Evolutionary conservation across 768 basidiomycete genomes (phyloP).

Genomic region (Mycena galopus): DNA sequence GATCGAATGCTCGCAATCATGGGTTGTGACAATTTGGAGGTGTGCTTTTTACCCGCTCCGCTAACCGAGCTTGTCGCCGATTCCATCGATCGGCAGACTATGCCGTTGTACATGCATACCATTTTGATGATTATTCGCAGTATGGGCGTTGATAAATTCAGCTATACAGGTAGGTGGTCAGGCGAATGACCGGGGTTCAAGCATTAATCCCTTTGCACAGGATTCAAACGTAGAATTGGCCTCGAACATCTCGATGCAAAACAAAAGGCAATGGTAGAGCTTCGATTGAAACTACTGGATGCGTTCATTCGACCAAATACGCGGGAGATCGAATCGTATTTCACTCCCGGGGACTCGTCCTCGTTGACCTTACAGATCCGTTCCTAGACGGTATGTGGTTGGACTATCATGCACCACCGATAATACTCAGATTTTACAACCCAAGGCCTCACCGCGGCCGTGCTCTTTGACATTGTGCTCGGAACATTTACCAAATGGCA

Average conservation of each 20-base stretch:
- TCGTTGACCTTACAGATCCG: slow-evolving; percentile 66
- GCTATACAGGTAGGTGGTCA: slow-evolving; percentile 21
- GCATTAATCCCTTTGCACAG: slow-evolving; percentile 8
- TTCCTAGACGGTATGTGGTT: slow-evolving; percentile 59
- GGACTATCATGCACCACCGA: neutral
- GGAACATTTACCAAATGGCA: slow-evolving; percentile 34
- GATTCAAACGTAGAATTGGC: slow-evolving; percentile 54
- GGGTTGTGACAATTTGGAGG: slow-evolving; percentile 49
- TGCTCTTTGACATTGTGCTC: slow-evolving; percentile 61
- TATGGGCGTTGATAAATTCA: slow-evolving; percentile 6
- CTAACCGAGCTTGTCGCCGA: neutral
- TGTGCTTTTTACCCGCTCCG: neutral
- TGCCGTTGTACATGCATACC: slow-evolving; percentile 38
- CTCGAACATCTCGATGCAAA: slow-evolving; percentile 53
- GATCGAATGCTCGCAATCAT: slow-evolving; percentile 66
- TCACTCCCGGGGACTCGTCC: slow-evolving; percentile 59
- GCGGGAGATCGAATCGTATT: slow-evolving; percentile 42
- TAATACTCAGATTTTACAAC: slow-evolving; percentile 1
- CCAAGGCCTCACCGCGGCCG: slow-evolving; percentile 30
- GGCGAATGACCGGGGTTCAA: slow-evolving; percentile 47
- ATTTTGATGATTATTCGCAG: slow-evolving; percentile 26
- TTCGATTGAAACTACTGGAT: slow-evolving; percentile 60
- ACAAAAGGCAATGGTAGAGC: slow-evolving; percentile 57
- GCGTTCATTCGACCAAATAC: slow-evolving; percentile 53
- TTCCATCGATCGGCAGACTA: slow-evolving; percentile 19